Evolutionary conservation across 2,329 filamentous ascomycete genomes (phyloP).

Genomic region (Fusarium incarnatum): DNA sequence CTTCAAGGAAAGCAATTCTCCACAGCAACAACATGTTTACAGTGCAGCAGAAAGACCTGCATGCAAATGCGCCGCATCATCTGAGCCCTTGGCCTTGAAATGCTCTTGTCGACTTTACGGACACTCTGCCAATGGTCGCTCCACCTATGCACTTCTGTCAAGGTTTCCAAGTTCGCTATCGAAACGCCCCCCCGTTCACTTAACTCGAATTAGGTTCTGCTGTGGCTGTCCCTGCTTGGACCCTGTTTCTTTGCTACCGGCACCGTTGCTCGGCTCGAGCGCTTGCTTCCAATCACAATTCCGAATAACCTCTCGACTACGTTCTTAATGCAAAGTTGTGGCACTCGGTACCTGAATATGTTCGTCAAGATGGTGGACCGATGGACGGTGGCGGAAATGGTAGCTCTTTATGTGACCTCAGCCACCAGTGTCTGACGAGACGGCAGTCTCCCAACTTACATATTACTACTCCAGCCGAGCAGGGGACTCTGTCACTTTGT

Average conservation of each 20-base stretch:
- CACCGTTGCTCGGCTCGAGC: constrained; percentile 34
- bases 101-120: constrained; percentile 6
- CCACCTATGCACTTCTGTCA: constrained; percentile 16
- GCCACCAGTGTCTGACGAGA: constrained; percentile 29
- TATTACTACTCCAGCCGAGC: constrained; percentile 12
- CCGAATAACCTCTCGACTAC: constrained; percentile 13
- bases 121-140: constrained; percentile 7
- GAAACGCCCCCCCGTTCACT: constrained; percentile 8
- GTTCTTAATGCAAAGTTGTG: constrained; percentile 26
- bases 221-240: constrained; percentile 38
- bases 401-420: constrained; percentile 24
- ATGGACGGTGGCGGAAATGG: constrained; percentile 32
- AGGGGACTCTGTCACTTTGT: constrained; percentile 16
- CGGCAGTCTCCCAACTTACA: constrained; percentile 21
- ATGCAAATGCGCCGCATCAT: constrained; percentile 28
- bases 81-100: constrained; percentile 38
- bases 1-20: constrained; percentile 20
- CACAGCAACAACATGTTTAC: constrained; percentile 22
- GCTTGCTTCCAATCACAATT: constrained; percentile 27
- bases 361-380: constrained; percentile 28
- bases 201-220: constrained; percentile 5
- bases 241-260: constrained; percentile 34
- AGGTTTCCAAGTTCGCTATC: constrained; percentile 26
- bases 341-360: constrained; percentile 40
- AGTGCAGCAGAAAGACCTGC: constrained; percentile 15